Evolutionary conservation across 2,329 filamentous ascomycete genomes (phyloP).

Genomic region (Trichophyton equinum): DNA sequence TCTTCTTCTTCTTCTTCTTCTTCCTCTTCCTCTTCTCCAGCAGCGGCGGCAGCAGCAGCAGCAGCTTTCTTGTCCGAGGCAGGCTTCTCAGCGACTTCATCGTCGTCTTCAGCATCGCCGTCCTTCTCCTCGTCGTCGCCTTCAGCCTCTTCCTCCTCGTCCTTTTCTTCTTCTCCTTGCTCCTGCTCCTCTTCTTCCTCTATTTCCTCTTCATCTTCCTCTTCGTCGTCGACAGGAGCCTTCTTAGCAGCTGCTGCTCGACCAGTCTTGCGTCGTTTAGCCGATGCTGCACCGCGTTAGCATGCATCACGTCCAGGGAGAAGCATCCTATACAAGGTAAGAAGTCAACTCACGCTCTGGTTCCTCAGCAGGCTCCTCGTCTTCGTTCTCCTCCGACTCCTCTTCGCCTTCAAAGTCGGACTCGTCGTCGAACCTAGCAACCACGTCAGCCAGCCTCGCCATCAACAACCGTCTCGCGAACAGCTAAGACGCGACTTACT

Average conservation of each 20-base stretch:
- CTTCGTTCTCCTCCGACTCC: conserved; percentile 16
- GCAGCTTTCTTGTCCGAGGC: not conserved
- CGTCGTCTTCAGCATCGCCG: conserved; percentile 18
- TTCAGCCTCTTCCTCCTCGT: conserved; percentile 18
- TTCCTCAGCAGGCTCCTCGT: conserved; percentile 17
- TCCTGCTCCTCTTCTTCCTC: conserved; percentile 21
- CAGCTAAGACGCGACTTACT: not conserved
- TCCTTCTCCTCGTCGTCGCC: conserved; percentile 19
- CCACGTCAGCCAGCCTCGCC: conserved; percentile 1
- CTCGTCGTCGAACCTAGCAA: conserved; percentile 21
- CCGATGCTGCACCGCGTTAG: conserved; percentile 7
- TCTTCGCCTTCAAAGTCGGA: conserved; percentile 20
- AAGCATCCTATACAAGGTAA: too few species aligned
- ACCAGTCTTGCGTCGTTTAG: conserved; percentile 19
- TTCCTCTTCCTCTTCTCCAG: not conserved
- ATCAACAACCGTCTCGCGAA: not conserved
- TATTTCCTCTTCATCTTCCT: conserved; percentile 11
- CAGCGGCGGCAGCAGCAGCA: not conserved
- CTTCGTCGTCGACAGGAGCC: not conserved
- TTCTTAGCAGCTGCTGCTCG: conserved; percentile 9
- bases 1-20: not conserved
- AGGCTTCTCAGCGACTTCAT: conserved; percentile 12
- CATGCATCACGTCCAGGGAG: not conserved
- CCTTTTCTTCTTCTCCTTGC: conserved; percentile 16
- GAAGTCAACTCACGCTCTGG: conserved; percentile 10